Evolutionary conservation across 1,139 yeast genomes (phyloP), one percentile per base, ranked within the genome.

Genomic region (Pichia sp.): DNA sequence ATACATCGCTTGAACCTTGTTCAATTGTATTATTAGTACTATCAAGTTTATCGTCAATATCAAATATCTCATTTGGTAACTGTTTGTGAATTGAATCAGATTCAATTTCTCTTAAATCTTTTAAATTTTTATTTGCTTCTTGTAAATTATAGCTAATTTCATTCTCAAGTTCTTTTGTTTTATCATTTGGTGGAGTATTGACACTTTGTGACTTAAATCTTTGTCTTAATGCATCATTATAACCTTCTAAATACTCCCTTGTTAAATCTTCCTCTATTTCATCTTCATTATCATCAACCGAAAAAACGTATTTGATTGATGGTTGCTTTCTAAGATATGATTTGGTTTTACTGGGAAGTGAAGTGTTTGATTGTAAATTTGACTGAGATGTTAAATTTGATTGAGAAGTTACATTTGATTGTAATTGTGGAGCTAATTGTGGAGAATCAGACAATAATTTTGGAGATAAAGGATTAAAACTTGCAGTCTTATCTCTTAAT

Each of bases 211-310:
- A 27, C 43, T 56, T 56, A n/a, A 54, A 43, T 33, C 56, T 48
- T 18, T 67, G 76, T 59, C 79, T 73, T 50, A 86, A 64, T 0
- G 91, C 95, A 63, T 84, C 93, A 44, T 76, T 77, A 59, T 81
- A 82, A 0, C 93, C 93, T 63, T 84, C 95, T 41, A 81, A 63
- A 60, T 85, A 85, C 56, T 83, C 84, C 28, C 84, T 66, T 57
- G 80, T 84, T 48, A 76, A 61, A 60, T 79, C 86, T 18, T 76
- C 77, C 56, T 79, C 83, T 14, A 79, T 71, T 54, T 80, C 87
- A 47, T 76, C 79, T 44, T 81, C 84, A 60, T 84, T 88, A 65
- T 87, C 95, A 65, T 87, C 96, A 0, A 87, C 93, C 30, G 87
- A 80, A 62, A 81, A 85, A 2, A 84, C 70, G 45, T 67, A 68